Evolutionary conservation across 495 filamentous ascomycete genomes (phyloP).

Genomic region (Aspergillus biplanus): DNA sequence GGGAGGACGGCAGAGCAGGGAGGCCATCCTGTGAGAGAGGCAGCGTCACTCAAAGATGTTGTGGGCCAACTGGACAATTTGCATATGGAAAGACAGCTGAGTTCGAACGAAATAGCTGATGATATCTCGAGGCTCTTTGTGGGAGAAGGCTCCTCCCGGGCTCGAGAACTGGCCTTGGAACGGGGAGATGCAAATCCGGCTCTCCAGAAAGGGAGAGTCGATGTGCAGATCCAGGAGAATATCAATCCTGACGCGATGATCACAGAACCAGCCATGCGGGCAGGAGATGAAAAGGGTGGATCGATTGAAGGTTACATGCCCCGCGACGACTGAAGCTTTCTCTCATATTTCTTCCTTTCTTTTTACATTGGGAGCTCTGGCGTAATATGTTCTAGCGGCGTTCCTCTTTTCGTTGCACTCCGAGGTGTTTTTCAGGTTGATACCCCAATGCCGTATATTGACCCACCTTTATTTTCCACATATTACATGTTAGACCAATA

Average conservation of each 20-base stretch:
- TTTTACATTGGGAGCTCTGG: too few relatives aligned
- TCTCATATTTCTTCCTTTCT: not conserved
- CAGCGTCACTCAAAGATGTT: slow-evolving; percentile 29
- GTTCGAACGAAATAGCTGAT: slow-evolving; percentile 28
- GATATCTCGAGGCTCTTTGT: slow-evolving; percentile 28
- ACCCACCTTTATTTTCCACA: not conserved
- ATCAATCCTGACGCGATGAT: slow-evolving; percentile 18
- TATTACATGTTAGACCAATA: too few relatives aligned
- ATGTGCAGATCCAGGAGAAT: slow-evolving; percentile 48
- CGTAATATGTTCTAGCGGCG: not conserved
- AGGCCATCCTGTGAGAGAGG: slow-evolving; percentile 17
- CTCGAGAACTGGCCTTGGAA: slow-evolving; percentile 49
- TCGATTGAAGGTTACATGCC: slow-evolving; percentile 54
- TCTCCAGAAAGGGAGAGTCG: slow-evolving; percentile 38
- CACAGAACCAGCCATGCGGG: slow-evolving; percentile 36
- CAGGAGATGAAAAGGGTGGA: slow-evolving; percentile 42
- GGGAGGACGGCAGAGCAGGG: slow-evolving; percentile 29
- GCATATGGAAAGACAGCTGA: slow-evolving; percentile 21
- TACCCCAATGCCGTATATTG: slow-evolving; percentile 18
- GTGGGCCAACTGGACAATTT: slow-evolving; percentile 38
- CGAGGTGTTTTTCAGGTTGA: slow-evolving; percentile 19
- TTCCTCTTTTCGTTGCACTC: not conserved
- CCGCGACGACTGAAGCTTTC: slow-evolving; percentile 16
- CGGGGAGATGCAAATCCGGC: slow-evolving; percentile 45
- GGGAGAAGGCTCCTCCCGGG: slow-evolving; percentile 28